Conservation (phyloP, 352 stramenopile genomes). For the Phytopythium aichiense region DNA sequence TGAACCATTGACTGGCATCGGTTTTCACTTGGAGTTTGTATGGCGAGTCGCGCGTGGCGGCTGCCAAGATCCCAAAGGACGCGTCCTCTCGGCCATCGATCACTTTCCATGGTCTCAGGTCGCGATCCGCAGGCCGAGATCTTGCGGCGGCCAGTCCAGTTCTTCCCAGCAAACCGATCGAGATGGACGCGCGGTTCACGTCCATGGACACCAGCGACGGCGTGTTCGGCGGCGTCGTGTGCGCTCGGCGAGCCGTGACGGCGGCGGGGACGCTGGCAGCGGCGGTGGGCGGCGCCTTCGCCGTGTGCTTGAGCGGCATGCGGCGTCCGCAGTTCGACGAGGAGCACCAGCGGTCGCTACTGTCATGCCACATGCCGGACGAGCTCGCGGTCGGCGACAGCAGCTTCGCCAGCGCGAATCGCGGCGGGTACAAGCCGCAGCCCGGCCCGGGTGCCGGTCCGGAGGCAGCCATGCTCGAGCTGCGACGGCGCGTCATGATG, state of each 20-base stretch:
- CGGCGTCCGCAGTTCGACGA: constrained; percentile 62
- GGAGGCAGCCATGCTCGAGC: constrained; percentile 62
- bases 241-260: constrained; percentile 19
- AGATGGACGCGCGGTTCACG: constrained; percentile 29
- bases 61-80: neutral
- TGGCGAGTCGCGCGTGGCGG: neutral
- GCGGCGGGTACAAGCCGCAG: neutral
- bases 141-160: neutral
- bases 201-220: constrained; percentile 23
- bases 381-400: constrained; percentile 33
- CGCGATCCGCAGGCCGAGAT: neutral
- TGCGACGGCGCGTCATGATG: constrained; percentile 62
- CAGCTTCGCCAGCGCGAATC: neutral
- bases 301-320: constrained; percentile 47
- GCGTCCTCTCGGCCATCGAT: neutral
- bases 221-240: constrained; percentile 9
- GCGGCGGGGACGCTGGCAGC: constrained; percentile 22
- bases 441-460: constrained; percentile 4
- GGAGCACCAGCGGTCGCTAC: constrained; percentile 63
- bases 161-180: neutral
- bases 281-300: constrained; percentile 21
- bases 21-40: constrained; percentile 3
- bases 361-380: constrained; percentile 47
- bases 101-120: neutral
- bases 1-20: neutral